phyloP scores from a whole-genome alignment of 768 basidiomycete genomes.

The Agaricus subrufescens region DNA sequence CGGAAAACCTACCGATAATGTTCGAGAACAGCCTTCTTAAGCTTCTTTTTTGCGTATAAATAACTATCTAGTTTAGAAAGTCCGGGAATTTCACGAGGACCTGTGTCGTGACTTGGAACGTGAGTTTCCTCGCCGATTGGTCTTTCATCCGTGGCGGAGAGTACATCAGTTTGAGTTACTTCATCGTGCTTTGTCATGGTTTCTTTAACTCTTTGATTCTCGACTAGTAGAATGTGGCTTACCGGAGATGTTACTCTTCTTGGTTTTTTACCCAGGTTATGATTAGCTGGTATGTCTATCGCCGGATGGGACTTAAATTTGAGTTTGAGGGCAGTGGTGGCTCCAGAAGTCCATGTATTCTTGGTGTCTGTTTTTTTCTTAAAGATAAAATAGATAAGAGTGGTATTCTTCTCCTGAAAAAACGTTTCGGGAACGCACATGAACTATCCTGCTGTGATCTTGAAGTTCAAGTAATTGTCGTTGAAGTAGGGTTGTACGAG shows the following conservation, averaged over 20 bases:
- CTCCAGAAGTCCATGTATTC: conserved; percentile 14
- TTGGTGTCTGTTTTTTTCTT: conserved; percentile 16
- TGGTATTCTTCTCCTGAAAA: neutral
- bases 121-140: neutral
- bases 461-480: conserved; percentile 72
- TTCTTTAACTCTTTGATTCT: neutral
- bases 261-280: neutral
- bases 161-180: neutral
- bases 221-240: neutral
- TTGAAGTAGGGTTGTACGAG: conserved; percentile 42
- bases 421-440: conserved; percentile 34
- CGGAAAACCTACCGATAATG: conserved; percentile 60
- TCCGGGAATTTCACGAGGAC: conserved; percentile 10
- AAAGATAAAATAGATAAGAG: neutral
- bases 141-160: neutral
- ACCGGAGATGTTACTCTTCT: neutral
- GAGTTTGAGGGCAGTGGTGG: conserved; percentile 14
- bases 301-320: neutral
- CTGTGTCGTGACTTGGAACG: neutral
- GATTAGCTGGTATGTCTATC: neutral
- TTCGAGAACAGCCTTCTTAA: conserved; percentile 81
- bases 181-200: neutral
- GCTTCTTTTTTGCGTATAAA: conserved; percentile 73
- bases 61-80: conserved; percentile 73
- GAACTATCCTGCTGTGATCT: conserved; percentile 57